Conservation (phyloP, 176 grass and related monocot genomes). For the bread wheat (Triticum aestivum) region DNA sequence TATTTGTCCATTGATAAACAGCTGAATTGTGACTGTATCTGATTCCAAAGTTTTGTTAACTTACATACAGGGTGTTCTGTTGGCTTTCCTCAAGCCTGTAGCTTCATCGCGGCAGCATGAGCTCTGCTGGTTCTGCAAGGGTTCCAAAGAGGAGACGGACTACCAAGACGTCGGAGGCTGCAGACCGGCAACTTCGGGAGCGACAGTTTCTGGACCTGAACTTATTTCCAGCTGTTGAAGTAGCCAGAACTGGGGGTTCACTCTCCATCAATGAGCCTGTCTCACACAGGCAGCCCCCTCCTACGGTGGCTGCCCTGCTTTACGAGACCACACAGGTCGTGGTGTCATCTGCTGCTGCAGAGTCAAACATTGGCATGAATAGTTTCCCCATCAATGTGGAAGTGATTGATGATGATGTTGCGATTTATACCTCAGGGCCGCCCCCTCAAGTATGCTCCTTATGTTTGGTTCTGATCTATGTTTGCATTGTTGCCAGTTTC, state of each 20-base stretch:
- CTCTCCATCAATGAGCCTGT: conserved; percentile 7
- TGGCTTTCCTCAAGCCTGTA: neutral
- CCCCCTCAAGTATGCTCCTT: conserved; percentile 51
- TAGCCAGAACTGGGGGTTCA: neutral
- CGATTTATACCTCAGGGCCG: conserved; percentile 52
- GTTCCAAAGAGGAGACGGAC: conserved; percentile 38
- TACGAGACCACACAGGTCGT: neutral
- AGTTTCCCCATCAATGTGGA: conserved; percentile 56
- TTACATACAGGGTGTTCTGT: neutral
- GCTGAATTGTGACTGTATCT: neutral
- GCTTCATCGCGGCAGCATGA: conserved; percentile 28
- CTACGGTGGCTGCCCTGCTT: neutral
- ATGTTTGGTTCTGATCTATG: conserved; percentile 22
- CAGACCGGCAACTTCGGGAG: conserved; percentile 8
- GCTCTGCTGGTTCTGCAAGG: conserved; percentile 9
- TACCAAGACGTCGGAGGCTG: conserved; percentile 21
- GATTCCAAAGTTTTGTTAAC: neutral
- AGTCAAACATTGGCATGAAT: conserved; percentile 31
- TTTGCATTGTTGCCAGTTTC: neutral
- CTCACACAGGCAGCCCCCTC: conserved; percentile 13
- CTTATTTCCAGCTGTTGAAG: conserved; percentile 37
- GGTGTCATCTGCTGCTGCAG: conserved; percentile 8
- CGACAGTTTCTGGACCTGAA: conserved; percentile 45
- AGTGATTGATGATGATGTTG: conserved; percentile 58
- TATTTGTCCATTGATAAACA: neutral